phyloP scores from a whole-genome alignment of 2,329 filamentous ascomycete species.

The Amylocarpus encephaloides region DNA sequence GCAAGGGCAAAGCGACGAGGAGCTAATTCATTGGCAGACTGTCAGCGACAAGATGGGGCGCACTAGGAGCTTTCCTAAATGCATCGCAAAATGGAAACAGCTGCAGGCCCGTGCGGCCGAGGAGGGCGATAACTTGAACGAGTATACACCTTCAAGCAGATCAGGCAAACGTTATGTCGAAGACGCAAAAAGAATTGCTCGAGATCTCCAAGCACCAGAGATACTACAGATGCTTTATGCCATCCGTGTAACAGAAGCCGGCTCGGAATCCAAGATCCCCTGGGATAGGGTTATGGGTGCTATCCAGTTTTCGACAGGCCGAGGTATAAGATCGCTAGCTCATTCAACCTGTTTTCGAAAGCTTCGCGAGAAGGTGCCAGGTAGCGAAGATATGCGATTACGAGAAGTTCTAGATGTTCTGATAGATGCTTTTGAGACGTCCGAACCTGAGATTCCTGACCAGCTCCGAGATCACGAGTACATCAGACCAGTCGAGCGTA shows the following conservation, averaged over 20 bases:
- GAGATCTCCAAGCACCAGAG: too few relatives aligned
- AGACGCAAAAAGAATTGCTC: constrained; percentile 37
- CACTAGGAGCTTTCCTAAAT: constrained; percentile 60
- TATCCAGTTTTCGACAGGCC: constrained; percentile 33
- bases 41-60: constrained; percentile 57
- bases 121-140: constrained; percentile 15
- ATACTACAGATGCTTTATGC: too few relatives aligned
- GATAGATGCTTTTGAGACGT: constrained; percentile 23
- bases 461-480: constrained; percentile 2
- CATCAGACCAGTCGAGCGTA: not conserved
- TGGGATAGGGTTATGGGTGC: constrained; percentile 43
- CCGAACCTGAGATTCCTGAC: constrained; percentile 21
- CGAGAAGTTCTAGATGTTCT: constrained; percentile 24
- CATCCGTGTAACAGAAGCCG: too few relatives aligned
- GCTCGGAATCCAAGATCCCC: constrained; percentile 36
- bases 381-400: constrained; percentile 26
- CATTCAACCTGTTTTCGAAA: constrained; percentile 26
- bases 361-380: constrained; percentile 24
- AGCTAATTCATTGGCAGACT: constrained; percentile 57
- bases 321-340: constrained; percentile 12
- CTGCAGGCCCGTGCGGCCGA: constrained; percentile 32
- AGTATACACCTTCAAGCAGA: constrained; percentile 36
- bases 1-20: constrained; percentile 39
- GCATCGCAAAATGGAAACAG: constrained; percentile 59
- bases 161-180: constrained; percentile 37